Percentiles rank a stretch among this genome's conserved stretches.
Conservation (phyloP, 2,329 filamentous ascomycete genomes). For the Ophiostoma perfectum region DNA sequence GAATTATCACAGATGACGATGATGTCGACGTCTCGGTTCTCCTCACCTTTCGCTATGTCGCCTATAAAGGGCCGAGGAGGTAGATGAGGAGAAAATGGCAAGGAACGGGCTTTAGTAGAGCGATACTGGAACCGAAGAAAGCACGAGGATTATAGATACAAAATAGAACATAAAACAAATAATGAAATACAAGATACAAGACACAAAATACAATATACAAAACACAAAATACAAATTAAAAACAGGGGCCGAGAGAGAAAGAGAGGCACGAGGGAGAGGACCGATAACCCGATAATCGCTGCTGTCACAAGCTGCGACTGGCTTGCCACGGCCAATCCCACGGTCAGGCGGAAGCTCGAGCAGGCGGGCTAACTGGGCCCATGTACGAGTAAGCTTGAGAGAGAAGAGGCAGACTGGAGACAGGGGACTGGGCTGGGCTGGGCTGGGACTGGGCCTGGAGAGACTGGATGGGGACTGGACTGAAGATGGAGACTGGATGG, state of each 20-base stretch:
- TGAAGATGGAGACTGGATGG: neutral
- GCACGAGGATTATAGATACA: neutral
- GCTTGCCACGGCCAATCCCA: slow-evolving; percentile 16
- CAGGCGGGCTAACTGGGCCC: slow-evolving; percentile 12
- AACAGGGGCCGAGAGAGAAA: neutral
- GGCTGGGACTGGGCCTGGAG: too few relatives aligned
- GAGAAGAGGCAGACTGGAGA: too few relatives aligned
- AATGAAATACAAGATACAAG: neutral
- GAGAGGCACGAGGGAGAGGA: neutral
- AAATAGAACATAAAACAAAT: neutral
- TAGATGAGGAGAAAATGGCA: neutral
- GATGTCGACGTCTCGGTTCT: slow-evolving; percentile 13
- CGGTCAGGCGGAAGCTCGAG: slow-evolving; percentile 21
- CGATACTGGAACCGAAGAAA: too few relatives aligned
- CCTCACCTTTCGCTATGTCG: slow-evolving; percentile 15
- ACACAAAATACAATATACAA: too few relatives aligned
- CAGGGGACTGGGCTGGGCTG: too few relatives aligned
- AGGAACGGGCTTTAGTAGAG: too few relatives aligned
- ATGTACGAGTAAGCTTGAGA: too few relatives aligned
- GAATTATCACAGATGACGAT: slow-evolving; percentile 16
- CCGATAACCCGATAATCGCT: slow-evolving; percentile 14
- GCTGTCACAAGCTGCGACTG: slow-evolving; percentile 16
- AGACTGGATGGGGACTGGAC: neutral
- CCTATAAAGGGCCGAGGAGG: slow-evolving; percentile 8
- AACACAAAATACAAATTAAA: neutral